Base-by-base conservation (phyloP, 106 monocot species). In the Vanilla planifolia region DNA sequence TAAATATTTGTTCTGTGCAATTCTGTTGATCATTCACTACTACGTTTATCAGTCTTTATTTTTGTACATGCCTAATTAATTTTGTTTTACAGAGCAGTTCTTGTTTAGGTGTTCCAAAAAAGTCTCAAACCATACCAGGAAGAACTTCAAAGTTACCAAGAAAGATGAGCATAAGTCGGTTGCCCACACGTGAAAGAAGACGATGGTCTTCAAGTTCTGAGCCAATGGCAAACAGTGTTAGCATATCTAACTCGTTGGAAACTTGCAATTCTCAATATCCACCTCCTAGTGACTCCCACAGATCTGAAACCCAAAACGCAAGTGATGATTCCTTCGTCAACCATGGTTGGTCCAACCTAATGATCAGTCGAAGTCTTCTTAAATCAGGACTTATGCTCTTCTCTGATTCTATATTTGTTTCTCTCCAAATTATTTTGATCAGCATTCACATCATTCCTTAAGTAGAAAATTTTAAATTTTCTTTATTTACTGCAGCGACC, bases 81-180 rank as follows among this genome's bases (percentile, higher is more conserved):
- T 48, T 58, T 67, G 65, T 57, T 43, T n/a, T 76, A 48, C 77
- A 77, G 77, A 71, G 55, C 77, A 77, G 77, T 77, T 60, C 62
- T 55, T 77, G 71, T 67, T 21, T 77, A 48, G 71, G 77, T 47
- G 67, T 61, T 39, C 55, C 71, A 60, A 51, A 51, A 3, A 71
- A 77, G 53, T 43, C 44, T 11, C 57, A 66, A 51, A 21, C 60
- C 50, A 34, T 55, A 43, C 14, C 77, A 36, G 60, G 66, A 34
- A 36, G 43, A 37, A 40, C 39, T 6, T 40, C 17, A 22, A 42
- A 19, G 56, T 17, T 10, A 53, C 30, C 71, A 16, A 32, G 4
- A 33, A 73, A 55, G 25, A 65, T 27, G 57, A 69, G 55, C 8
- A 23, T 33, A 44, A 60, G 37, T 28, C 43, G 55, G 33, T 32